Percentiles rank a stretch among this genome's conserved stretches.
Evolutionary conservation across 306 rosid genomes (phyloP).

Genomic region (Potentilla sterilis): DNA sequence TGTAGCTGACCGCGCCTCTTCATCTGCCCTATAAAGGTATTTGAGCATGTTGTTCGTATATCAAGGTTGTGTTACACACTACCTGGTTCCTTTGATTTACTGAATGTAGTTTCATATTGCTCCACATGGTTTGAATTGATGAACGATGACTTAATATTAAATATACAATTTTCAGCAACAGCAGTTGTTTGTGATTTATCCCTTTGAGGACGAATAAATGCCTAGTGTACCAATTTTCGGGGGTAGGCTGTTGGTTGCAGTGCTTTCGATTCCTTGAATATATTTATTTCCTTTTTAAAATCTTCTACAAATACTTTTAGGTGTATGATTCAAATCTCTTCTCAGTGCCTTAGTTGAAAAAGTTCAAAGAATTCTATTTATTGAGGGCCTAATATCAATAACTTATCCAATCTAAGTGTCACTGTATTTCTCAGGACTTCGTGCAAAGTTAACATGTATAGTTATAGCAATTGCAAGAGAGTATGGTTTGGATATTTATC

Average conservation of each 20-base stretch:
- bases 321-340: neutral
- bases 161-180: neutral
- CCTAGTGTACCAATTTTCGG: neutral
- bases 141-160: neutral
- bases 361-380: neutral
- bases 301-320: neutral
- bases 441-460: neutral
- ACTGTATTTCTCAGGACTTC: neutral
- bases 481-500: neutral
- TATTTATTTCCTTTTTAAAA: neutral
- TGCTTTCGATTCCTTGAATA: neutral
- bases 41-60: constrained; percentile 25
- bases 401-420: neutral
- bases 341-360: neutral
- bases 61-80: neutral
- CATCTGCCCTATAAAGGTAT: constrained; percentile 56
- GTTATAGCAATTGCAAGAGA: constrained; percentile 6
- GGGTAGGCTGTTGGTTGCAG: neutral
- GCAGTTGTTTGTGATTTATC: neutral
- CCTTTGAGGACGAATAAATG: neutral
- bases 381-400: neutral
- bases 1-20: constrained; percentile 42
- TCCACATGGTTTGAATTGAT: neutral
- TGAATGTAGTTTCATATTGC: neutral
- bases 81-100: neutral